phyloP scores from a whole-genome alignment of 2,329 filamentous ascomycete species.

The Aspergillus terreus region DNA sequence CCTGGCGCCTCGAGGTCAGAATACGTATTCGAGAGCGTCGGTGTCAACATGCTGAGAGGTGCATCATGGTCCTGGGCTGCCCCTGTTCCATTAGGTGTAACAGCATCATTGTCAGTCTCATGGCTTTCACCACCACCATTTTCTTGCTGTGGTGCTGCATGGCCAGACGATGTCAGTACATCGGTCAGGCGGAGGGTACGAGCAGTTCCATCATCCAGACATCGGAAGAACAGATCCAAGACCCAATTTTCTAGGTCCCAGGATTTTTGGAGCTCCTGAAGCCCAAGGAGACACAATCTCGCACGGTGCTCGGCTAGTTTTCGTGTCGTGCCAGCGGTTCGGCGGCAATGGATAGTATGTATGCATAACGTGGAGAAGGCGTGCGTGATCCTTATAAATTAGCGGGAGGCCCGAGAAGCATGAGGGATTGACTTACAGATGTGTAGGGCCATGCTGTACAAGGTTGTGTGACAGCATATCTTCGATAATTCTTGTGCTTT shows the following conservation, averaged over 20 bases:
- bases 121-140: neutral
- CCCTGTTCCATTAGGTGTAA: conserved; percentile 1
- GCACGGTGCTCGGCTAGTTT: conserved; percentile 49
- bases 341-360: conserved; percentile 44
- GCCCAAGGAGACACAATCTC: conserved; percentile 45
- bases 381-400: conserved; percentile 39
- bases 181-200: conserved; percentile 31
- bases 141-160: neutral
- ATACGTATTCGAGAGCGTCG: conserved; percentile 1
- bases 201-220: conserved; percentile 45
- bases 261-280: conserved; percentile 48
- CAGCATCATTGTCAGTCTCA: neutral
- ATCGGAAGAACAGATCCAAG: conserved; percentile 48
- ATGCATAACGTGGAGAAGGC: conserved; percentile 49
- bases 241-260: conserved; percentile 52
- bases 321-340: conserved; percentile 33
- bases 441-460: conserved; percentile 44
- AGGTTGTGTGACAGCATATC: conserved; percentile 45
- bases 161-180: neutral
- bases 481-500: conserved; percentile 46
- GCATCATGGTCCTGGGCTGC: conserved; percentile 4
- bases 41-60: neutral
- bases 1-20: conserved; percentile 10
- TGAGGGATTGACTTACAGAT: conserved; percentile 29
- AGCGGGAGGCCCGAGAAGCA: neutral